Base-by-base conservation (phyloP, 192 early-diverging fungal species). In the Mortierella antarctica region DNA sequence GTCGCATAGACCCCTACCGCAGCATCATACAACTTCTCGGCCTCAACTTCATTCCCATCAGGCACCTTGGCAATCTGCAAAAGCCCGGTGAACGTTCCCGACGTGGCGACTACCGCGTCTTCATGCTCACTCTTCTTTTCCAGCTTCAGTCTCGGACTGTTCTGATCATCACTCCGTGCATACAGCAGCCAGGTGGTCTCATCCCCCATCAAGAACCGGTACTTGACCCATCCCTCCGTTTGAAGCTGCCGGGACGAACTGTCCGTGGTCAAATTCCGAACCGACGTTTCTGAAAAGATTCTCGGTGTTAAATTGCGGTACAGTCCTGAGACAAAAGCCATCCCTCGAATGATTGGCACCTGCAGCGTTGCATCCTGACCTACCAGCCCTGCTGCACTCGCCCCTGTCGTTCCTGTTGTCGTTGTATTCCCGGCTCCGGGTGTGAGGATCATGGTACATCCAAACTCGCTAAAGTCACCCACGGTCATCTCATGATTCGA, bases 1-100 rank as follows among this genome's bases (percentile, higher is more conserved):
- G 62, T 82, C 1, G 80, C 41, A 64, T 73, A 82, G 21, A 70
- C 62, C 2, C 80, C 80, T 6, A 64, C 57, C 20, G 71, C 15
- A 15, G 23, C 40, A n/a, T 82, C 80, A 45, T 74, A 82, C 4
- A 69, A 18, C 13, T 5, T 40, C 45, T 82, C 80, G 11, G 80
- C 62, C 1, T 57, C 65, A 0, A 44, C 52, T 17, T 64, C 63
- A 40, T 65, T 65, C 7, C 71, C 80, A 3, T 63, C 52, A 18
- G 80, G 80, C 23, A 82, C 21, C 15, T 82, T 82, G 20, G 67
- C 71, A 17, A 82, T 74, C n/a, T 82, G 80, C 11, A 82, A 20
- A 10, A 74, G n/a, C 12, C 80, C 80, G 8, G 56, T 70, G 50
- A 82, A 82, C 57, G 40, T 70, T 39, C 80, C 80, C 0, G 80